Conservation (phyloP, 2,329 filamentous ascomycete genomes). For the Xylariaceae sp. region DNA sequence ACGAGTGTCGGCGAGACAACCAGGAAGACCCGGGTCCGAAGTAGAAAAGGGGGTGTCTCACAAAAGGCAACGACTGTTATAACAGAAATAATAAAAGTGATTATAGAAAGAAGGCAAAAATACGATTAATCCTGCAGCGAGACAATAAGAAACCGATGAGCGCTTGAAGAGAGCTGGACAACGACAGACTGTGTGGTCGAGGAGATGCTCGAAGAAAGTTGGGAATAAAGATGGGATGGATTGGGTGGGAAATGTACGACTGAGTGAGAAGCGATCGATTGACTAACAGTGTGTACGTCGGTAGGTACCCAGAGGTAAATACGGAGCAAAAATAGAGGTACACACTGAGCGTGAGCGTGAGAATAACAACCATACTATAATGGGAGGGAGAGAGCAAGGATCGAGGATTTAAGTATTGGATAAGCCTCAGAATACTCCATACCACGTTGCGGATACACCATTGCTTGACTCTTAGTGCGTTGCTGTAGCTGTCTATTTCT, state of each 20-base stretch:
- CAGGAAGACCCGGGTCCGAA: slow-evolving; percentile 7
- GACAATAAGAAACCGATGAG: slow-evolving; percentile 16
- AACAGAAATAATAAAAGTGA: slow-evolving; percentile 11
- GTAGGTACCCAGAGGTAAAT: background rate
- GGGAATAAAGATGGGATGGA: slow-evolving; percentile 25
- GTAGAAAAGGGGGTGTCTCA: slow-evolving; percentile 19
- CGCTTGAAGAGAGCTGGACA: slow-evolving; percentile 16
- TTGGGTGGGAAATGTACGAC: slow-evolving; percentile 17
- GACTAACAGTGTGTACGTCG: slow-evolving; percentile 5
- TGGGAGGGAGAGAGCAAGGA: too few relatives aligned
- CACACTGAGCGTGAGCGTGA: too few relatives aligned
- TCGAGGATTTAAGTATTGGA: too few relatives aligned
- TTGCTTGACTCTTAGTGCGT: too few relatives aligned
- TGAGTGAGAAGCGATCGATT: slow-evolving; percentile 16
- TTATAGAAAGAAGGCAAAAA: slow-evolving; percentile 21
- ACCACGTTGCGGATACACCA: too few relatives aligned
- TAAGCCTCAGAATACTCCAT: too few relatives aligned
- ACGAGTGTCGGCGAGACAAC: slow-evolving; percentile 22
- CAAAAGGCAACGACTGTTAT: slow-evolving; percentile 9
- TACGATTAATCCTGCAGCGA: slow-evolving; percentile 16
- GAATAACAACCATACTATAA: too few relatives aligned
- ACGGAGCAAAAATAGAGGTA: background rate
- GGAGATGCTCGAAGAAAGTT: slow-evolving; percentile 28
- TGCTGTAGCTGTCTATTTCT: too few relatives aligned
- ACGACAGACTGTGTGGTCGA: slow-evolving; percentile 21